Base-by-base conservation (phyloP, 192 early-diverging fungal genomes). In the Podila epigama region DNA sequence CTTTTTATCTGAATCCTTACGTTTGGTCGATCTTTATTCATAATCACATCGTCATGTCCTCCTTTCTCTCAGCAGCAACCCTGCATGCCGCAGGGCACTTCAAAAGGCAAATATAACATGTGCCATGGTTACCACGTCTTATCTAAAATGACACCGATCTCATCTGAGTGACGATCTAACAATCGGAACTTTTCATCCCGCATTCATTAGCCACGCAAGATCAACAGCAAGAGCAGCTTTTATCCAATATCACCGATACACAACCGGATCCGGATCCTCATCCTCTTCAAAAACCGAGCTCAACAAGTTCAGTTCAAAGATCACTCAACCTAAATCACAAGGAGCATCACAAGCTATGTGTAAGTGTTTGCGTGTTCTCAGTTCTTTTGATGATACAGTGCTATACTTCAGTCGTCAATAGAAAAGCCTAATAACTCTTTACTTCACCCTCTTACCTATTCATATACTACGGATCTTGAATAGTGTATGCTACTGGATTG, bases 261-360 rank as follows among this genome's bases (percentile, higher is more conserved):
- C 73, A 18, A 77, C 73, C 51, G 54, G 66, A 62, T 77, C 73
- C 32, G 62, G 37, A 60, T 32, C 42, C 60, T 50, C 40, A 2
- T 51, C 52, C 16, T 58, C 52, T 4, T 63, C 65, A 51, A 63
- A 63, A 42, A 31, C 51, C 16, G 78, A 73, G 58, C 66, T 95
- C 32, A 99, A 99, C 87, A 92, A 91, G 57, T 92, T 88, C 86
- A 94, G 92, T 70, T 72, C 89, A 44, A 88, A 83, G 57, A 95
- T 99, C 71, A 99, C 98, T 35, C 91, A 98, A 83, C 91, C 93
- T 60, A 97, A 96, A 79, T 84, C 92, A 22, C 95, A 96, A 79
- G 97, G 97, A 54, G 95, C 96, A 29, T 93, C 94, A 57, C 98
- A 99, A 82, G 98, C 98, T 4, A 96, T 98, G 95, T 89, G 93